Base-by-base conservation (phyloP, 768 basidiomycete species). In the Mycena leptocephala region DNA sequence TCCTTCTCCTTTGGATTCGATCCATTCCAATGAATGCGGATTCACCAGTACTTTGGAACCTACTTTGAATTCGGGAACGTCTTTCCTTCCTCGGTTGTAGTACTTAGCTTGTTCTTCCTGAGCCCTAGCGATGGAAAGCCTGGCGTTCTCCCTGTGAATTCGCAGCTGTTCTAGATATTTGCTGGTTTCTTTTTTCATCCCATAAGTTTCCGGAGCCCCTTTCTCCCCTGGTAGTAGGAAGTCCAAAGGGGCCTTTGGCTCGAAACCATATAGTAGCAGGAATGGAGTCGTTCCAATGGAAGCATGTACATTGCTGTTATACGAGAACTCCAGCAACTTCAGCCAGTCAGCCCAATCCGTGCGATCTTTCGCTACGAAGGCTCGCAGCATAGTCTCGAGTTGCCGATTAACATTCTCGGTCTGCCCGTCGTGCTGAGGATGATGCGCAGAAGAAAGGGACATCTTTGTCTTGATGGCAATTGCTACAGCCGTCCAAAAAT, bases 361-460 rank as follows among this genome's bases (percentile, higher is more conserved):
- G 9, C 16, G 3, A 28, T 78, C 43, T 37, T 81, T 69, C 41
- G 82, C 26, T 0, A 80, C 59, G 61, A 80, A 81, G 30, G 77
- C 66, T 69, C 72, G 35, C 70, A 79, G 82, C 48, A 79, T 75
- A 5, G 80, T 78, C 65, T 85, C 84, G 9, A 85, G n/a, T 0
- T 69, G 59, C 41, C 82, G 80, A 55, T 85, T 84, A 2, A 82
- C 72, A 6, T 78, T 65, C 64, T 86, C 83, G 8, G 83, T 84
- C 48, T 84, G 83, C 0, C 85, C 84, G 61, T 85, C 81, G 18
- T 81, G 76, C 48, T 85, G 79, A 0, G 84, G 85, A 48, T 85
- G 85, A 55, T 61, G 67, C 0, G 76, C 65, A 0, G 76, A 63
- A 7, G 76, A 64, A 5, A 69, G 46, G 0, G 48, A 24, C 63